phyloP scores from a whole-genome alignment of 768 basidiomycete species.

The Mycena venus region DNA sequence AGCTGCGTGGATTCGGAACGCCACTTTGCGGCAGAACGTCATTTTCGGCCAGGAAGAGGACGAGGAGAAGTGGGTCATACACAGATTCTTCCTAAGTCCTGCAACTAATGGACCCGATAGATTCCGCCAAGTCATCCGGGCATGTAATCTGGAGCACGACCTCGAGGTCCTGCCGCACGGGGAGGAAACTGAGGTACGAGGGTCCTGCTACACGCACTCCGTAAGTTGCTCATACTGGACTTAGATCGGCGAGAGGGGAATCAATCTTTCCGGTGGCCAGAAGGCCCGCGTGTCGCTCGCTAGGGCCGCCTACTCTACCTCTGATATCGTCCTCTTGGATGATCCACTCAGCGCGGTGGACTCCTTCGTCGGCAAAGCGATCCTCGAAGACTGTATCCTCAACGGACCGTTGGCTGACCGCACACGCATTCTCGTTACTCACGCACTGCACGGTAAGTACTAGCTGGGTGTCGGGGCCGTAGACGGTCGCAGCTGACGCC shows the following conservation, averaged over 20 bases:
- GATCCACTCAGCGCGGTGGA: conserved; percentile 88
- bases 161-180: conserved; percentile 79
- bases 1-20: conserved; percentile 75
- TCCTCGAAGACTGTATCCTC: conserved; percentile 73
- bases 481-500: neutral
- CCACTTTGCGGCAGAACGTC: conserved; percentile 81
- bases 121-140: conserved; percentile 68
- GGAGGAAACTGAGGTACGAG: conserved; percentile 64
- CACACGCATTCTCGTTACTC: conserved; percentile 75
- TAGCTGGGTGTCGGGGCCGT: neutral
- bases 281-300: conserved; percentile 81
- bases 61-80: conserved; percentile 56
- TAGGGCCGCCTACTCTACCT: conserved; percentile 79
- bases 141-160: conserved; percentile 81
- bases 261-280: conserved; percentile 70
- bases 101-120: conserved; percentile 42
- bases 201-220: too few relatives aligned
- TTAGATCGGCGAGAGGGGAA: conserved; percentile 81
- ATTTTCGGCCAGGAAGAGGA: conserved; percentile 78
- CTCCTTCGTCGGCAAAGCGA: conserved; percentile 77
- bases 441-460: conserved; percentile 57
- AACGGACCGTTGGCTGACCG: conserved; percentile 64
- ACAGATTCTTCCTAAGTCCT: neutral
- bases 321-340: conserved; percentile 84
- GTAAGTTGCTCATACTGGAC: too few relatives aligned